Conservation (phyloP, 768 basidiomycete genomes). For the Boletus tylopilopsis region DNA sequence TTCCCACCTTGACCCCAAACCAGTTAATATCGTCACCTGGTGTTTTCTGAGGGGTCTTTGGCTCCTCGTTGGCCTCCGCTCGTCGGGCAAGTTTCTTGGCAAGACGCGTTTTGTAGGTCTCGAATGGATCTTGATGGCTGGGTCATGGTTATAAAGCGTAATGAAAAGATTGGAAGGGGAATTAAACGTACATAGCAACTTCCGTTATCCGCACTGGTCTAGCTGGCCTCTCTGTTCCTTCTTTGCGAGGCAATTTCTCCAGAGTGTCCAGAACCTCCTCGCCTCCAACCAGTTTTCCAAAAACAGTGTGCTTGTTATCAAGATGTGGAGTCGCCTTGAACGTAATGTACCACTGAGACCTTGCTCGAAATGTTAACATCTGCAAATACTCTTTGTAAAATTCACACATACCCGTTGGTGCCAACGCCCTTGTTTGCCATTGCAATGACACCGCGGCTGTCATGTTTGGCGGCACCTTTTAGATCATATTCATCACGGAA, state of each 20-base stretch:
- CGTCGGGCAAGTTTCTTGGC: constrained; percentile 65
- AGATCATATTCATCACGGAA: constrained; percentile 93
- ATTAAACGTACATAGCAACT: constrained; percentile 68
- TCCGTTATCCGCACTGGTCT: constrained; percentile 85
- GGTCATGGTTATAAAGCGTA: constrained; percentile 6
- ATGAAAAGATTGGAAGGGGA: neutral
- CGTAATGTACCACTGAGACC: constrained; percentile 92
- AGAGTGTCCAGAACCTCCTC: constrained; percentile 84
- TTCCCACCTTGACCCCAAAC: constrained; percentile 85
- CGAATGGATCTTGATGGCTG: constrained; percentile 93
- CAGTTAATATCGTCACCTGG: constrained; percentile 73
- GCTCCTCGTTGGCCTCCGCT: constrained; percentile 29
- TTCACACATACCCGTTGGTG: constrained; percentile 67
- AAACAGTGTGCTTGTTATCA: constrained; percentile 93
- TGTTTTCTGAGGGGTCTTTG: constrained; percentile 44
- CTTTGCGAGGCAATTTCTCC: constrained; percentile 76
- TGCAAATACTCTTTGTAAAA: neutral
- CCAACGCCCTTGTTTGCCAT: constrained; percentile 96
- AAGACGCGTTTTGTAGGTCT: constrained; percentile 83
- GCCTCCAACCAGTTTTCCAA: constrained; percentile 95
- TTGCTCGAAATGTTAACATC: constrained; percentile 26
- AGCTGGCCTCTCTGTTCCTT: constrained; percentile 81
- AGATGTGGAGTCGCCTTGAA: constrained; percentile 82
- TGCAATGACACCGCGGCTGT: constrained; percentile 76
- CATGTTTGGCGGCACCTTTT: constrained; percentile 86